phyloP scores from a whole-genome alignment of 345 rosid genomes.

The Angophora floribunda region DNA sequence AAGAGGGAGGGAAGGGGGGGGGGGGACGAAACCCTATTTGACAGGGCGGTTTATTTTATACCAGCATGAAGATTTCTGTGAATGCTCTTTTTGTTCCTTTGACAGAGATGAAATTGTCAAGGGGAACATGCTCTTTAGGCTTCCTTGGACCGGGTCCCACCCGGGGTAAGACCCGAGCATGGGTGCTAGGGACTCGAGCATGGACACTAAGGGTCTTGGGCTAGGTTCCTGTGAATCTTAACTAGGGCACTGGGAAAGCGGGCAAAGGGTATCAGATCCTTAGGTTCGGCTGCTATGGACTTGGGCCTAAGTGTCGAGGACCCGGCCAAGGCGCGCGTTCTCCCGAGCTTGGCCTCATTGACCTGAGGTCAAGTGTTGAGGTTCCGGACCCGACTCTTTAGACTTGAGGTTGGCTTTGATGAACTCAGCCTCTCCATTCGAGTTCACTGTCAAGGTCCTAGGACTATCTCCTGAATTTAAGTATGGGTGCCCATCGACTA shows the following conservation, averaged over 20 bases:
- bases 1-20: neutral
- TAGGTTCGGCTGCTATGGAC: no score
- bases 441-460: no score
- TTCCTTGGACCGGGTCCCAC: neutral
- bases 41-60: neutral
- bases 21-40: neutral
- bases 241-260: no score
- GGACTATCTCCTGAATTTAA: no score
- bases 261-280: no score
- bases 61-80: neutral
- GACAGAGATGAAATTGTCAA: neutral
- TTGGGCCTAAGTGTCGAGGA: neutral
- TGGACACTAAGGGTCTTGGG: no score
- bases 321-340: rapidly evolving
- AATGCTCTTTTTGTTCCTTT: rapidly evolving
- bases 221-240: no score
- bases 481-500: no score
- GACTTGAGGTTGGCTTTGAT: rapidly evolving
- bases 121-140: no score
- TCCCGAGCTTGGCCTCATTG: neutral
- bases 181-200: neutral
- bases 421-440: rapidly evolving
- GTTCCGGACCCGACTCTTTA: rapidly evolving
- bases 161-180: neutral
- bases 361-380: rapidly evolving